Evolutionary conservation across 1,284 basidiomycete genomes (phyloP).

Genomic region (Coniferiporia weirii): DNA sequence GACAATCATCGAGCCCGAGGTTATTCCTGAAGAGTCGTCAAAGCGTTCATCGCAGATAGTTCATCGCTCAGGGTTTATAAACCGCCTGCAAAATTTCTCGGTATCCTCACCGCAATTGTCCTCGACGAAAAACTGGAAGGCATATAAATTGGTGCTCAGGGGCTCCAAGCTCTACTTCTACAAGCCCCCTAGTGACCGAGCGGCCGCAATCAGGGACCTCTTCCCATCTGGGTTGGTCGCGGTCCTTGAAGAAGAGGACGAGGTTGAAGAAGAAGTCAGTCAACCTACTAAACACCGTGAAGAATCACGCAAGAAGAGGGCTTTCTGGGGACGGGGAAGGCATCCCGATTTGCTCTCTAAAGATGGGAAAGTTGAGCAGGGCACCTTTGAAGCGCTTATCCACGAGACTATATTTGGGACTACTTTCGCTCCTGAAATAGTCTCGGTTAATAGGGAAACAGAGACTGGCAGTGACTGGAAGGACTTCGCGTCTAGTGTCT

Average conservation of each 20-base stretch:
- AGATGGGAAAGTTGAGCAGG: conserved; percentile 48
- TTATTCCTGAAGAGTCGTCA: conserved; percentile 26
- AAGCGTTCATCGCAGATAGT: conserved; percentile 74
- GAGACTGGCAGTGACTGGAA: conserved; percentile 37
- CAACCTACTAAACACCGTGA: conserved; percentile 26
- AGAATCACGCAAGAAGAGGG: conserved; percentile 51
- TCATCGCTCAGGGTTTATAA: conserved; percentile 68
- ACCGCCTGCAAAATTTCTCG: conserved; percentile 54
- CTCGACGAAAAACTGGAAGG: conserved; percentile 68
- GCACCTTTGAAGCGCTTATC: conserved; percentile 68
- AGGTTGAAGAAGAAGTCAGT: conserved; percentile 25
- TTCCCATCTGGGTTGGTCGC: conserved; percentile 63
- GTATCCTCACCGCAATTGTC: conserved; percentile 30
- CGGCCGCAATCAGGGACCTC: conserved; percentile 57
- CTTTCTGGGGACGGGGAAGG: conserved; percentile 71
- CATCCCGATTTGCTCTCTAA: conserved; percentile 62
- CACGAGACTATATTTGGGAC: conserved; percentile 80
- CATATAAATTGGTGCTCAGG: conserved; percentile 74
- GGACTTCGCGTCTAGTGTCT: conserved; percentile 52
- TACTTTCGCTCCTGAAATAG: conserved; percentile 37
- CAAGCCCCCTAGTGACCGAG: conserved; percentile 69
- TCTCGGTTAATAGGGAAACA: neutral
- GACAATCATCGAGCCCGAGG: conserved; percentile 39
- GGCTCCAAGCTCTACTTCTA: conserved; percentile 80
- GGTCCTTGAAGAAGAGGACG: conserved; percentile 44